Evolutionary conservation across 176 grass and related monocot genomes (phyloP).

Genomic region (Musa itinerans): DNA sequence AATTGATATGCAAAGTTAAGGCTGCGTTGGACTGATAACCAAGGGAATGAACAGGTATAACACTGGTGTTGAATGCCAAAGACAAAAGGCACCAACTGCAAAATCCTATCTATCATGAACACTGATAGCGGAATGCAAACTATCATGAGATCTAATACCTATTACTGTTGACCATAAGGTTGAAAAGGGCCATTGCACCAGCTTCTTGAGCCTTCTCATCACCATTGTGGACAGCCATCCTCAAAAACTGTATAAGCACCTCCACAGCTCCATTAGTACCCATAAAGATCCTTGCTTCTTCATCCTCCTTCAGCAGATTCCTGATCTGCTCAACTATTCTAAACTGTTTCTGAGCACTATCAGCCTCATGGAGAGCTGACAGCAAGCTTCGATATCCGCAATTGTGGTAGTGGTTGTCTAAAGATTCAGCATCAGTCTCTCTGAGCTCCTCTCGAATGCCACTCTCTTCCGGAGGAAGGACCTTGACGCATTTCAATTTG

Average conservation of each 20-base stretch:
- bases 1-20: no score
- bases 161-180: slow-evolving; percentile 36
- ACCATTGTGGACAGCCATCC: slow-evolving; percentile 47
- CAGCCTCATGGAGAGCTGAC: slow-evolving; percentile 58
- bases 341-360: slow-evolving; percentile 35
- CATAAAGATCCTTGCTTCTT: slow-evolving; percentile 73
- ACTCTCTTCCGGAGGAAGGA: slow-evolving; percentile 40
- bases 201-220: slow-evolving; percentile 76
- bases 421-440: slow-evolving; percentile 35
- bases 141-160: slow-evolving; percentile 29
- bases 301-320: slow-evolving; percentile 76
- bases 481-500: slow-evolving; percentile 49
- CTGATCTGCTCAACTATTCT: slow-evolving; percentile 75
- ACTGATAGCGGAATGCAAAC: no score
- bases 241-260: slow-evolving; percentile 64
- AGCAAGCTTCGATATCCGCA: slow-evolving; percentile 51
- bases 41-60: no score
- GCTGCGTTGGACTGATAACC: no score
- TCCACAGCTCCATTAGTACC: slow-evolving; percentile 75
- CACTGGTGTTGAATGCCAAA: no score
- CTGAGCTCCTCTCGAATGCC: slow-evolving; percentile 24
- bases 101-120: no score
- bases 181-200: no score
- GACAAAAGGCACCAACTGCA: no score
- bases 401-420: slow-evolving; percentile 31